Evolutionary conservation across 805 yeast species (phyloP), one percentile per base, ranked within the genome.

Genomic region (Crinitomyces ghanaensis): DNA sequence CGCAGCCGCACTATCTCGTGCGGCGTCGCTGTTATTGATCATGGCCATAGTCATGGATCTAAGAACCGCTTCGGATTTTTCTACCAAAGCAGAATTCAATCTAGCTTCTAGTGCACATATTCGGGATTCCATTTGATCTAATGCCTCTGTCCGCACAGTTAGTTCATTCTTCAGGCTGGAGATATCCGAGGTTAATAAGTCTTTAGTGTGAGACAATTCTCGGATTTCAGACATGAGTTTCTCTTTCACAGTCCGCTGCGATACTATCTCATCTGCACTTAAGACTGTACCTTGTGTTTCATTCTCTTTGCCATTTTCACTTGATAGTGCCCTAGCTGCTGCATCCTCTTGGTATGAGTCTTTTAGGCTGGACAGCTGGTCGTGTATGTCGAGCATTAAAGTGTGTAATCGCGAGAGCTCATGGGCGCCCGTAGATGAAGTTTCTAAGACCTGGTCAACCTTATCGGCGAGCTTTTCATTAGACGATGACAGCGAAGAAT

Each of bases 21-120:
- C 34, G 22, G 50, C 51, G 7, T 61, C 24, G 11, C 19, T 25
- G 30, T 33, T 38, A 35, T 41, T 41, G 20, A 48, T 45, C 16
- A 48, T 33, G 5, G 52, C 44, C 38, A 48, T 34, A 12, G 52
- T 39, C 3, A 49, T 38, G 5, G 52, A 43, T 15, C 50, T 49
- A 15, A 50, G 38, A 24, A 60, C 49, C 5, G 52, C 39, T 32
- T 49, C 45, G 12, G 59, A 44, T 29, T 53, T 50, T 3, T 56
- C 60, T 3, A 52, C 27, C 12, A 48, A 42, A 21, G 56, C 24
- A 6, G 49, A 41, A 16, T 44, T 33, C 22, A 59, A 35, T 28
- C 48, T 45, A 2, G 37, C 35, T 50, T 44, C 20, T 58, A 43
- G 6, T 24, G 33, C 6, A 39, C 43, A 17, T 8, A 29, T 21